Conservation (phyloP, 805 yeast genomes). For the Wickerhamomyces ciferrii region DNA sequence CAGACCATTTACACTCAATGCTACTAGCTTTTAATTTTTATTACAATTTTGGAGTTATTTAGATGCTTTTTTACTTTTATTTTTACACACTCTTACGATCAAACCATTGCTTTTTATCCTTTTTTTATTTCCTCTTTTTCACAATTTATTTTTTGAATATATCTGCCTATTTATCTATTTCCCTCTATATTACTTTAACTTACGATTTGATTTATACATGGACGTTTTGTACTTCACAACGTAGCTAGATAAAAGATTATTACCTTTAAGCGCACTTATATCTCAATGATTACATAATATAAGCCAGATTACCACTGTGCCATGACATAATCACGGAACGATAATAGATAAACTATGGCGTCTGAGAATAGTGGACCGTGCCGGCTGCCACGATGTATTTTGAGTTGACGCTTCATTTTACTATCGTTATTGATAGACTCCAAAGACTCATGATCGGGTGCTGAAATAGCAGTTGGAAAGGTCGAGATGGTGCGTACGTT, state of each 20-base stretch:
- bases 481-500: constrained; percentile 6
- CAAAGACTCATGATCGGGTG: too few species aligned
- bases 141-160: not conserved
- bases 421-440: too few species aligned
- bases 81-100: not conserved
- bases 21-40: not conserved
- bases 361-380: not conserved
- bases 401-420: too few species aligned
- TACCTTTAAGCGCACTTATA: too few species aligned
- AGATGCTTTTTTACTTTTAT: not conserved
- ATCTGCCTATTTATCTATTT: not conserved
- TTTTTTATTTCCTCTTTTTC: not conserved
- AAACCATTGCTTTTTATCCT: not conserved
- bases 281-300: too few species aligned
- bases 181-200: not conserved
- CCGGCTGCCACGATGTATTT: too few species aligned
- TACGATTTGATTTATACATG: not conserved
- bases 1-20: too few species aligned
- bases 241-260: not conserved
- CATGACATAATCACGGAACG: too few species aligned
- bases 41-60: not conserved
- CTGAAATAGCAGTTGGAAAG: too few species aligned
- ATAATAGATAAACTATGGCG: not conserved
- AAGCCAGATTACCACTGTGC: too few species aligned
- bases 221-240: not conserved